Base-by-base conservation (phyloP, 2,329 filamentous ascomycete species). In the Paecilomyces fulvus region DNA sequence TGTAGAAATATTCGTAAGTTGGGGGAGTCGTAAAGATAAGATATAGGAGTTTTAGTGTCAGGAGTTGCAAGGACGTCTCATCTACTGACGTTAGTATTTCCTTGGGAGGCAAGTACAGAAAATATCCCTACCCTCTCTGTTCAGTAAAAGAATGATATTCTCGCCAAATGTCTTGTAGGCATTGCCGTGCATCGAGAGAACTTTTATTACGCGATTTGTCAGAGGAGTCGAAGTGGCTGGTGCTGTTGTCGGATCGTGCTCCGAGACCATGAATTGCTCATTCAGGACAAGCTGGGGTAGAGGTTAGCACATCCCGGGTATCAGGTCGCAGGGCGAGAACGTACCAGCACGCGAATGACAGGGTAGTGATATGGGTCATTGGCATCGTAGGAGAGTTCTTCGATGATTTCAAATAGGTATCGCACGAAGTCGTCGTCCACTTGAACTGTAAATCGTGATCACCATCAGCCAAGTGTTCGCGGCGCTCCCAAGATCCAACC, bases 1-100 rank as follows among this genome's bases (percentile, higher is more conserved):
- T 96, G 73, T 97, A 99, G 69, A 99, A 99, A 73, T 97, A 99
- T 74, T 99, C 94, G 71, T 94, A 90, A 0, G 94, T 99, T 14
- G 88, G 83, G 56, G 85, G 85, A 9, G 90, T 97, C 3, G 92
- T 96, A 74, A 99, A 99, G 9, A 99, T 81, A 33, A 99, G 83
- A 73, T 97, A 99, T 28, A 99, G 79, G 3, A 96, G 83, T 74
- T 99, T 99, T 48, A 99, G 80, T 58, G 97, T 97, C n/a, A 99
- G 82, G 25, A 99, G 81, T 73, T 99, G 95, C 37, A 96, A 82
- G 1, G 91, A 92, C 0, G 94, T 95, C 72, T 97, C 92, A 9
- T 88, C 82, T 80, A 57, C 11, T 55, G 51, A 20, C 17, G 53
- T 55, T 55, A 66, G 56, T 66, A 63, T 30, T 25, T 21, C 49